These are phyloP conservation scores for Kwoniella mangroviensis DNA, from an alignment of 768 basidiomycete species.

Conservation along the genomic window DNA sequence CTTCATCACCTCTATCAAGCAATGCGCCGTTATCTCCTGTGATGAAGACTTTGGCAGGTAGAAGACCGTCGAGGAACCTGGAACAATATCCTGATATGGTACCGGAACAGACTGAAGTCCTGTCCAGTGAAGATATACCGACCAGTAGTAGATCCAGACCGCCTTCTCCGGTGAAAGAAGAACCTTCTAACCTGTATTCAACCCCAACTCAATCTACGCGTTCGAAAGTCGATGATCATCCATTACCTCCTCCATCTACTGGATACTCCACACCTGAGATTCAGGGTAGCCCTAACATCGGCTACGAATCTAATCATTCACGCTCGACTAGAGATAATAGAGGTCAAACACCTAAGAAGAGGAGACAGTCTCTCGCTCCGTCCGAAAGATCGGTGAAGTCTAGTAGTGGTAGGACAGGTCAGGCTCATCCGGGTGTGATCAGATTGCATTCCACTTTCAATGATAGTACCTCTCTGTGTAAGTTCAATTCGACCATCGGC, in stretches of 20 bases:
- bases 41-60: constrained; percentile 18
- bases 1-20: constrained; percentile 18
- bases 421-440: constrained; percentile 54
- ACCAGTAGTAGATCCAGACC: constrained; percentile 22
- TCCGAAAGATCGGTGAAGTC: constrained; percentile 40
- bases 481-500: constrained; percentile 16
- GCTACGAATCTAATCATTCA: neutral
- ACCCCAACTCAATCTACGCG: constrained; percentile 2
- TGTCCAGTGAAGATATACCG: constrained; percentile 3
- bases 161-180: constrained; percentile 43
- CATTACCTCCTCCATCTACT: neutral
- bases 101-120: constrained; percentile 38
- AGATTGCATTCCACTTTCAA: constrained; percentile 55
- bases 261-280: constrained; percentile 21
- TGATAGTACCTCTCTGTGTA: constrained; percentile 53
- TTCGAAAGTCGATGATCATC: constrained; percentile 17
- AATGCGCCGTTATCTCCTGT: constrained; percentile 30
- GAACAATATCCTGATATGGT: constrained; percentile 45
- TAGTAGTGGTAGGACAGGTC: constrained; percentile 15
- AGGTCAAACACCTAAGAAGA: constrained; percentile 25
- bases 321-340: constrained; percentile 7
- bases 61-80: constrained; percentile 40
- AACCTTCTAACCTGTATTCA: neutral
- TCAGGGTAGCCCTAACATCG: constrained; percentile 18
- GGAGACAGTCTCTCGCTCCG: constrained; percentile 37